These are phyloP conservation scores for Trypanosoma grayi DNA, from an alignment of 208 protist species.

Conservation along the genomic window DNA sequence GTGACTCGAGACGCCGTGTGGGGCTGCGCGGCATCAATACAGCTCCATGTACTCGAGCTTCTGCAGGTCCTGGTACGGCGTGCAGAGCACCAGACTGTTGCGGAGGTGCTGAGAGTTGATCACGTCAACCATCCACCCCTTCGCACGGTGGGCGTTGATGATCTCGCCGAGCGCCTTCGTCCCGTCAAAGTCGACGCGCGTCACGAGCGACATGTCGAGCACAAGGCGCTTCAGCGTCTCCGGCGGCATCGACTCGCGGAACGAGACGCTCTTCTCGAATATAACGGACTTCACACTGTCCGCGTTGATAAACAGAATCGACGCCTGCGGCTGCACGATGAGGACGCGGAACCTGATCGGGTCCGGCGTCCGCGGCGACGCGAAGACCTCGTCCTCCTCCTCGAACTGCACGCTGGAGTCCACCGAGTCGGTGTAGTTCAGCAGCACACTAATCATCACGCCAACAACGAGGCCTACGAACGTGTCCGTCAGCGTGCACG, in stretches of 20 bases:
- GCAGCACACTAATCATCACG: constrained; percentile 24
- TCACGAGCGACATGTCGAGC: constrained; percentile 25
- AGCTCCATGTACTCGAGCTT: constrained; percentile 28
- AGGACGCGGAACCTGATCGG: constrained; percentile 26
- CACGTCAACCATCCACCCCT: constrained; percentile 25
- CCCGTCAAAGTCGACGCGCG: constrained; percentile 31
- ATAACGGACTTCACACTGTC: constrained; percentile 19
- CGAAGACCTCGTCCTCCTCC: constrained; percentile 30
- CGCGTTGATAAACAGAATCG: constrained; percentile 28
- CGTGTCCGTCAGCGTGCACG: constrained; percentile 28
- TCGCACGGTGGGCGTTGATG: constrained; percentile 28
- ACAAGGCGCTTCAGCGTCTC: constrained; percentile 23
- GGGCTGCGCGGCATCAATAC: constrained; percentile 10
- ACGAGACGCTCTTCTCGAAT: constrained; percentile 19
- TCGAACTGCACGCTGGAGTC: constrained; percentile 15
- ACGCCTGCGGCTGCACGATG: constrained; percentile 23
- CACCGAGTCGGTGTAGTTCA: constrained; percentile 21
- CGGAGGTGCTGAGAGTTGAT: constrained; percentile 26
- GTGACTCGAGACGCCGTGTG: background rate
- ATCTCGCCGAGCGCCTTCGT: constrained; percentile 30
- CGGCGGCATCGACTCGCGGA: constrained; percentile 17
- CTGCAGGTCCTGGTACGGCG: constrained; percentile 26
- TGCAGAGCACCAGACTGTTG: constrained; percentile 25
- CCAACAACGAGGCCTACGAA: constrained; percentile 32
- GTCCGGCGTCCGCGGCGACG: constrained; percentile 20